phyloP scores from a whole-genome alignment of 306 rosid genomes.

The Coriaria nepalensis region DNA sequence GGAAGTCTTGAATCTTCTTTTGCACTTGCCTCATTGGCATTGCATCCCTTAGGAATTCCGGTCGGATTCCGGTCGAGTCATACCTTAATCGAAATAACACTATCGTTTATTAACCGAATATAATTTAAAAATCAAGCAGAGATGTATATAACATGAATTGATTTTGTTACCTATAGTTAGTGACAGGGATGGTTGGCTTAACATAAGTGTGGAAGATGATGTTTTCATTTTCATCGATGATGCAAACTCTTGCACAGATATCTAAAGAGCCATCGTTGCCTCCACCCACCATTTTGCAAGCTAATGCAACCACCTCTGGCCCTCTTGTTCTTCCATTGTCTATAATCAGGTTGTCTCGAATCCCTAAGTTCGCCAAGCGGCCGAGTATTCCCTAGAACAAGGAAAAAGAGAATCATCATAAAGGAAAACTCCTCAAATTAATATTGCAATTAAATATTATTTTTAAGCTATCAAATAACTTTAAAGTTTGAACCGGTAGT shows the following conservation, averaged over 20 bases:
- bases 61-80: constrained; percentile 78
- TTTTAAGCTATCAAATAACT: no score
- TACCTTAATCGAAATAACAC: constrained; percentile 29
- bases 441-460: no score
- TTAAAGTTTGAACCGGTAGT: neutral
- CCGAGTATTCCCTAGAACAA: constrained; percentile 42
- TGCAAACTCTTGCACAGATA: constrained; percentile 76
- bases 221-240: constrained; percentile 64
- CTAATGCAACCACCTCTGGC: constrained; percentile 60
- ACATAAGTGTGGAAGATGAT: constrained; percentile 72
- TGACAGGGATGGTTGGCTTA: constrained; percentile 58
- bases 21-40: constrained; percentile 58
- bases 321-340: constrained; percentile 40
- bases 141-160: no score
- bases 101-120: no score
- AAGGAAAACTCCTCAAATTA: neutral
- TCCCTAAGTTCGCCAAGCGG: constrained; percentile 59
- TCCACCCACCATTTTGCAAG: constrained; percentile 94
- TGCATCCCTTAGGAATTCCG: constrained; percentile 78
- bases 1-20: constrained; percentile 73
- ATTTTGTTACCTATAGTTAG: constrained; percentile 52
- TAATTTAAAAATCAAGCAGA: no score
- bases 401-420: neutral
- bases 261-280: constrained; percentile 84
- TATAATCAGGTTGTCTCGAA: constrained; percentile 45